Base-by-base conservation (phyloP, 148 eudicot species). In the Amaranthus hypochondriacus region DNA sequence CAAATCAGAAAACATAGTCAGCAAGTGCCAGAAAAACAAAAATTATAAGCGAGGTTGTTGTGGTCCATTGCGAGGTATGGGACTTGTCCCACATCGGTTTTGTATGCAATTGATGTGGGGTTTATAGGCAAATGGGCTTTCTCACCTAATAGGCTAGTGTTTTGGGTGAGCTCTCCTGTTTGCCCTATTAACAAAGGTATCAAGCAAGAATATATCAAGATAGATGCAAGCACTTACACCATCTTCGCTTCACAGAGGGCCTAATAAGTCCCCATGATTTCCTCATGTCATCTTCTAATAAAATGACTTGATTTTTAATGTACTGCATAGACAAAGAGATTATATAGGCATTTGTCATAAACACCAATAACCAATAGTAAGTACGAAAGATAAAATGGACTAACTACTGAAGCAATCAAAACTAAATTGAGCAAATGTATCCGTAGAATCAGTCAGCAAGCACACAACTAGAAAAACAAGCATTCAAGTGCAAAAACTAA, bases 281-380 rank as follows among this genome's bases (percentile, higher is more conserved):
- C 82, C 95, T 87, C 68, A 91, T 89, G 70, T 87, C 85, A 70
- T 87, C 90, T 79, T 91, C 97, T 52, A 94, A 83, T 58, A 62
- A 61, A 42, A 76, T 74, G 57, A 86, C 81, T 73, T 94, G 95
- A 73, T 81, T 82, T 80, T 83, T 84, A 49, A 89, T 83, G 80
- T 89, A 94, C 98, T 94, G 89, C 79, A 81, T 21, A 68, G 21
- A 70, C 49, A 76, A 18, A 11, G 14, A 18, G 56, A 48, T 9
- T 48, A 65, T 55, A 9, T 13, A 67, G 44, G 44, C 14, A n/a
- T n/a, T n/a, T n/a, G 8, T 39, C 49, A 18, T 15, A 39, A 72
- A 51, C 6, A 72, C 21, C 18, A 58, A 60, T 14, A 18, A 46
- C 52, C 2, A n/a, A 9, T 65, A 9, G 5, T 21, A 39, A 51